Conservation (phyloP, 306 rosid species). For the Vicia villosa region DNA sequence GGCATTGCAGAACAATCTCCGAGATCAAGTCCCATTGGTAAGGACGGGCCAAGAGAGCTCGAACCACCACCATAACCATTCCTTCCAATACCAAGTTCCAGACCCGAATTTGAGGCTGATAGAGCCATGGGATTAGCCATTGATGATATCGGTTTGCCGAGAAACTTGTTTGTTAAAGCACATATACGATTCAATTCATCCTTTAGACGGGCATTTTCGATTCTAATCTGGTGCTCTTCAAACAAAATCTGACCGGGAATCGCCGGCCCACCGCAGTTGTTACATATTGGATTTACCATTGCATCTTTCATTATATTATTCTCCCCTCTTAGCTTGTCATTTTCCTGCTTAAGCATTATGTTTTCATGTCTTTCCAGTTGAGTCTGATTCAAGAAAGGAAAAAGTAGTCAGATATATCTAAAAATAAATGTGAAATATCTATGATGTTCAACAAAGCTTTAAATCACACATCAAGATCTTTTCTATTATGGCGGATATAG, state of each 20-base stretch:
- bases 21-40: conserved; percentile 71
- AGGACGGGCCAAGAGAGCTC: conserved; percentile 29
- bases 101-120: conserved; percentile 50
- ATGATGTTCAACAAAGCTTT: background rate
- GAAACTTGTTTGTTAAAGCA: conserved; percentile 68
- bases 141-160: conserved; percentile 79
- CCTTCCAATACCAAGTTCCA: conserved; percentile 83
- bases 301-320: conserved; percentile 86
- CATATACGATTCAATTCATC: conserved; percentile 75
- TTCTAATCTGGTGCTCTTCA: conserved; percentile 89
- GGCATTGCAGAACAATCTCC: conserved; percentile 63
- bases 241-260: conserved; percentile 85
- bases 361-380: conserved; percentile 95
- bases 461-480: background rate
- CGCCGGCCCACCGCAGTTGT: conserved; percentile 86
- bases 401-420: conserved; percentile 5
- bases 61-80: conserved; percentile 60
- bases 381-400: conserved; percentile 58
- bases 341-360: conserved; percentile 78
- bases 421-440: conserved; percentile 11
- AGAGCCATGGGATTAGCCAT: conserved; percentile 56
- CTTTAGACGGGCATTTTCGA: conserved; percentile 83
- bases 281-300: conserved; percentile 75
- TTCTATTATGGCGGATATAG: background rate
- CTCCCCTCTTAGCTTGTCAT: conserved; percentile 92